These are phyloP conservation scores for Apiospora kogelbergensis DNA, from an alignment of 2,329 filamentous ascomycete species.

Conservation along the genomic window DNA sequence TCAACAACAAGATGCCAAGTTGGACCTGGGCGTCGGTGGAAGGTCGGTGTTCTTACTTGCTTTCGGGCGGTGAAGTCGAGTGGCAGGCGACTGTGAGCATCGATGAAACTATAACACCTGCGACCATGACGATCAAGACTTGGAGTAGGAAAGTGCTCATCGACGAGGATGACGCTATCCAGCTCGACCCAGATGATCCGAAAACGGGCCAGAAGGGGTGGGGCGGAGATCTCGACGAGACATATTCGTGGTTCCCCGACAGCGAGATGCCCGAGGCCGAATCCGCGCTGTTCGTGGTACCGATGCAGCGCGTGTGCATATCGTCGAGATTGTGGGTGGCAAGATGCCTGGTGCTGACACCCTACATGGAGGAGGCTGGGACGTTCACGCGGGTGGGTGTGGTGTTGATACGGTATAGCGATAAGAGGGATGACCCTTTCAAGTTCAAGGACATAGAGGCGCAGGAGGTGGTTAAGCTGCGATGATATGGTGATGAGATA, in stretches of 20 bases:
- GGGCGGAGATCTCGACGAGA: constrained; percentile 9
- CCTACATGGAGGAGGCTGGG: background rate
- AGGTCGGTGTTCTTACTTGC: constrained; percentile 2
- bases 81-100: constrained; percentile 9
- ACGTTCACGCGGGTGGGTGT: constrained; percentile 3
- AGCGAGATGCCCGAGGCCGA: background rate
- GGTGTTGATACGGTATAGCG: constrained; percentile 5
- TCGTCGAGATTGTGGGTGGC: background rate
- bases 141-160: constrained; percentile 5
- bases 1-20: constrained; percentile 11
- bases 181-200: background rate
- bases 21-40: constrained; percentile 14
- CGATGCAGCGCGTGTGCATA: background rate
- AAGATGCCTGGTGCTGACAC: constrained; percentile 8
- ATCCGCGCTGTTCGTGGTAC: background rate
- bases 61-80: background rate
- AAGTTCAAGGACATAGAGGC: background rate
- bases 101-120: background rate
- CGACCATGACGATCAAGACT: constrained; percentile 3
- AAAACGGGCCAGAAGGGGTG: background rate
- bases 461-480: background rate
- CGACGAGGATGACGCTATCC: background rate
- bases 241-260: constrained; percentile 11
- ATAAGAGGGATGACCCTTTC: constrained; percentile 6
- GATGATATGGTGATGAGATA: background rate